Conservation (phyloP, 2,329 filamentous ascomycete genomes). For the Pseudogymnoascus sp. region DNA sequence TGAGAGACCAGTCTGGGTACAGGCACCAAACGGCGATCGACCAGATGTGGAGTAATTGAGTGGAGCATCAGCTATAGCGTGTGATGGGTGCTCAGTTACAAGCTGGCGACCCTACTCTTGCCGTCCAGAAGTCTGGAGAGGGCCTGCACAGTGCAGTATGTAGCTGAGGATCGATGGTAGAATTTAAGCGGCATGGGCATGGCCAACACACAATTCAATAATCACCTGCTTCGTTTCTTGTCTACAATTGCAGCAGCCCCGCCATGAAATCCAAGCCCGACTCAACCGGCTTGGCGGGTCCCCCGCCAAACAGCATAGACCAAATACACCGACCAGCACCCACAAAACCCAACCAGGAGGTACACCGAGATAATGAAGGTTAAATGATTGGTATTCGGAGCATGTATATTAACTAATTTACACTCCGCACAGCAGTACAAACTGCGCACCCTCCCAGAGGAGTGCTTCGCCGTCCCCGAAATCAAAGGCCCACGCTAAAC, state of each 20-base stretch:
- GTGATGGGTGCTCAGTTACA: too few species aligned
- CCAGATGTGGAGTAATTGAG: neutral
- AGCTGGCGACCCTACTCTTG: too few species aligned
- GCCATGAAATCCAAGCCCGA: neutral
- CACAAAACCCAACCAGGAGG: neutral
- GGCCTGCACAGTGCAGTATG: too few species aligned
- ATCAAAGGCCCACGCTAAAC: neutral
- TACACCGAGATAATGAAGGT: neutral
- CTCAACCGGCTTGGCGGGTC: neutral
- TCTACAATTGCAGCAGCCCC: neutral
- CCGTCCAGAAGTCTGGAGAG: too few species aligned
- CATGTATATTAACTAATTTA: neutral
- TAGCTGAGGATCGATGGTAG: too few species aligned
- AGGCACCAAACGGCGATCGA: neutral
- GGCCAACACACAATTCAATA: too few species aligned
- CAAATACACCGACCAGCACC: neutral
- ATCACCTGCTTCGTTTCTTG: neutral
- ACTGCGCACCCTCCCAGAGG: neutral
- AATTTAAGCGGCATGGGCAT: too few species aligned
- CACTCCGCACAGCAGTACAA: neutral
- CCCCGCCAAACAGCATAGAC: neutral
- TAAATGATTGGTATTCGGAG: conserved; percentile 1
- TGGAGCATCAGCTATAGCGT: neutral
- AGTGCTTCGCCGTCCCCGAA: neutral
- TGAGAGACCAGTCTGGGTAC: neutral